phyloP scores from a whole-genome alignment of 2,329 filamentous ascomycete genomes.

The Aspergillus sp. region DNA sequence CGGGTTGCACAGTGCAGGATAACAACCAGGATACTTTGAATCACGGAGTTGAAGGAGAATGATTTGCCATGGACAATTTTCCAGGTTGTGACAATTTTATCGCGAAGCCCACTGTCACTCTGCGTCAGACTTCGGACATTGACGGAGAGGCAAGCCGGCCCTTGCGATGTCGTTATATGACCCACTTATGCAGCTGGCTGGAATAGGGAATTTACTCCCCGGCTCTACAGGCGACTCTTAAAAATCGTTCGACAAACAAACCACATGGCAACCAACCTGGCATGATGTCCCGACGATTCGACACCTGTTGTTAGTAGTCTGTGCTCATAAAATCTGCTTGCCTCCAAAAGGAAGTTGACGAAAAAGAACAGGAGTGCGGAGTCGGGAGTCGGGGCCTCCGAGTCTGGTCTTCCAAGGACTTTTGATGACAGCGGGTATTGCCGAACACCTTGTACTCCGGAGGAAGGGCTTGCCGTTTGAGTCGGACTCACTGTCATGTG shows the following conservation, averaged over 20 bases:
- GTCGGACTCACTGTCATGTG: background rate
- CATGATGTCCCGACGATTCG: background rate
- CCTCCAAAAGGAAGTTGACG: background rate
- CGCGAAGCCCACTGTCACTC: background rate
- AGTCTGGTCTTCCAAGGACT: background rate
- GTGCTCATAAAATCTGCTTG: background rate
- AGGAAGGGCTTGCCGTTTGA: background rate
- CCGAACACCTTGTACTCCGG: slow-evolving; percentile 1
- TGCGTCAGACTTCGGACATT: background rate
- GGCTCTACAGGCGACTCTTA: background rate
- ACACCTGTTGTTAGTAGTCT: background rate
- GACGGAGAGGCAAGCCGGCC: background rate
- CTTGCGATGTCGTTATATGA: slow-evolving; percentile 1
- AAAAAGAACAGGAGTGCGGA: background rate
- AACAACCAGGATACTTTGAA: background rate
- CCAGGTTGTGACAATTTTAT: background rate
- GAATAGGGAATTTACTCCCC: slow-evolving; percentile 4
- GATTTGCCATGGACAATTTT: background rate
- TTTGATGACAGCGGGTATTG: slow-evolving; percentile 7
- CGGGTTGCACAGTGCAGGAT: background rate
- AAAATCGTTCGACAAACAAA: slow-evolving; percentile 10
- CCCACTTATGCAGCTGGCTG: slow-evolving; percentile 15
- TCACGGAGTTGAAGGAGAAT: background rate
- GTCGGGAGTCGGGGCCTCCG: background rate
- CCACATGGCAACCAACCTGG: slow-evolving; percentile 2